These are phyloP conservation scores for Pseudogymnoascus sp. DNA, from an alignment of 2,329 filamentous ascomycete genomes.

Conservation along the genomic window DNA sequence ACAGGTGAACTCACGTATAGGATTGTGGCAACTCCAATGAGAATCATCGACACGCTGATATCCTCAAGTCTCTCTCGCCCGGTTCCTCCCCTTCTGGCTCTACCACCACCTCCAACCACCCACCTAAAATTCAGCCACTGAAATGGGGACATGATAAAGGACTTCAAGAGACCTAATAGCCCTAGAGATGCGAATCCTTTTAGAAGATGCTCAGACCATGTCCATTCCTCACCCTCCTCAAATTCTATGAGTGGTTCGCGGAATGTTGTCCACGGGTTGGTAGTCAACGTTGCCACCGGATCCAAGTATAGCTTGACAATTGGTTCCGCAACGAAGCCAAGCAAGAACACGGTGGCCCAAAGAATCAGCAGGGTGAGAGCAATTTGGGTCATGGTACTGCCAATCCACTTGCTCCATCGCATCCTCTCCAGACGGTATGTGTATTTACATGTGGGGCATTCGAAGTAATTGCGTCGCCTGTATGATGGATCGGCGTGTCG, in stretches of 20 bases:
- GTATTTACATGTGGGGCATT: slow-evolving; percentile 83
- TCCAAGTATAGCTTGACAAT: slow-evolving; percentile 86
- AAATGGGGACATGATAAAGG: slow-evolving; percentile 67
- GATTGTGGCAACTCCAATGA: slow-evolving; percentile 75
- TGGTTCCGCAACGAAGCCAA: slow-evolving; percentile 89
- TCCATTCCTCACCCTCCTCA: slow-evolving; percentile 44
- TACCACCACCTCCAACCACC: slow-evolving; percentile 45
- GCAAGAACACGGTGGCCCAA: slow-evolving; percentile 63
- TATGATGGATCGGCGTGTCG: slow-evolving; percentile 63
- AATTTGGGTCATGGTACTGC: slow-evolving; percentile 60
- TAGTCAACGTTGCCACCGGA: slow-evolving; percentile 55
- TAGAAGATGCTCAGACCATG: slow-evolving; percentile 76
- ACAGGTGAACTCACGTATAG: slow-evolving; percentile 54
- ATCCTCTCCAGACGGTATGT: slow-evolving; percentile 72
- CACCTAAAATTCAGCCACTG: slow-evolving; percentile 68
- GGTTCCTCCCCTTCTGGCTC: slow-evolving; percentile 48
- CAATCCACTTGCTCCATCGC: slow-evolving; percentile 64
- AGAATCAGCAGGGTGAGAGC: slow-evolving; percentile 66
- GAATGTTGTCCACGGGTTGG: slow-evolving; percentile 34
- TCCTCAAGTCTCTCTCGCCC: slow-evolving; percentile 73
- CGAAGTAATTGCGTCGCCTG: slow-evolving; percentile 65
- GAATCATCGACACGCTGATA: slow-evolving; percentile 70
- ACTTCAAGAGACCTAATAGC: slow-evolving; percentile 74
- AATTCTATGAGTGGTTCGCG: slow-evolving; percentile 34
- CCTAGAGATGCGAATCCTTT: slow-evolving; percentile 90